These are phyloP conservation scores for Aspergillus piperis DNA, from an alignment of 2,329 filamentous ascomycete genomes.

Conservation along the genomic window DNA sequence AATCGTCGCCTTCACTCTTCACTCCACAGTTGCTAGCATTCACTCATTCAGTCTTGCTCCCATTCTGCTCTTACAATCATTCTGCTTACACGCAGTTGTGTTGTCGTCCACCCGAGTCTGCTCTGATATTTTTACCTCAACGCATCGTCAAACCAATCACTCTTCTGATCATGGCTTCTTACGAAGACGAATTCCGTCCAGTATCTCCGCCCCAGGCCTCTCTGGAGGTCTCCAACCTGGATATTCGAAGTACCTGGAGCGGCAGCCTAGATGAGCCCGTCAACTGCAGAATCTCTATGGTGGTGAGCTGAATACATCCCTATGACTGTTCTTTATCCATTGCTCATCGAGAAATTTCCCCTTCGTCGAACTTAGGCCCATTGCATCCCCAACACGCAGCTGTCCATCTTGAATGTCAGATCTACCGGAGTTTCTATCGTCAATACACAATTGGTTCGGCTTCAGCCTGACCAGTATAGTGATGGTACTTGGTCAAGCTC, in stretches of 20 bases:
- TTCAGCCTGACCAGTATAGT: constrained; percentile 7
- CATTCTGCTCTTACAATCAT: neutral
- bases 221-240: constrained; percentile 30
- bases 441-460: constrained; percentile 15
- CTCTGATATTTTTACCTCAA: neutral
- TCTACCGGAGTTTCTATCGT: constrained; percentile 13
- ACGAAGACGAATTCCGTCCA: neutral
- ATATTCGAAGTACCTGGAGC: constrained; percentile 35
- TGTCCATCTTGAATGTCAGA: constrained; percentile 26
- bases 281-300: constrained; percentile 29
- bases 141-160: neutral
- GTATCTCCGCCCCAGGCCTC: neutral
- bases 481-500: constrained; percentile 7
- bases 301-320: constrained; percentile 27
- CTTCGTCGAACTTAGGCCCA: constrained; percentile 22
- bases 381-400: constrained; percentile 23
- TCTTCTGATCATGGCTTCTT: constrained; percentile 4
- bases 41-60: neutral
- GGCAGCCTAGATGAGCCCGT: constrained; percentile 28
- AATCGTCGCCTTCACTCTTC: neutral
- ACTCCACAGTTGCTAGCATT: neutral
- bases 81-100: neutral
- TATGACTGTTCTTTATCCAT: neutral
- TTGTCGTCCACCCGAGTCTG: neutral
- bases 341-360: neutral